Evolutionary conservation across 106 monocot species (phyloP), one percentile per base, ranked within the genome.

Genomic region (Dioscorea zingiberensis): DNA sequence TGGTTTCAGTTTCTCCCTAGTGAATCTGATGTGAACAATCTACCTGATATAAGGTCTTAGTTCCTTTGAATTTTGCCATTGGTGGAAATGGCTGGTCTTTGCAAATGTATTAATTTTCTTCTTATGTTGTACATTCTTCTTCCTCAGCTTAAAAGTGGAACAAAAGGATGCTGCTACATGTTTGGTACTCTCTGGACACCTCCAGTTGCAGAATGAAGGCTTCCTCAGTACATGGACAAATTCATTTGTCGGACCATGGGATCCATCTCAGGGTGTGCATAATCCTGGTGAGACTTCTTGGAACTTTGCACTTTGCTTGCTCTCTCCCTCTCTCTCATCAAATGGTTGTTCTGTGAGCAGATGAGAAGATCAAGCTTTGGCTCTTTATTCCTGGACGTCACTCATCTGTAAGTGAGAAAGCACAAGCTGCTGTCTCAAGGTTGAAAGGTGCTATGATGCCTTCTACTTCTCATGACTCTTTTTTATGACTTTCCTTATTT

Each of bases 341-440:
- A 60, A 47, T 58, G 28, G 14, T 53, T 48, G 4, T 23, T 58
- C 22, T 75, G 58, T 70, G 17, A 64, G 48, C 88, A 97, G 95
- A 97, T 81, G 95, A 91, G 79, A 97, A 97, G 77, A 91, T 97
- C 69, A 97, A 97, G 66, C 83, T 97, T 22, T 97, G 95, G 95
- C 72, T 97, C 73, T 97, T 97, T 67, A 83, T 97, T 82, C 95
- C 88, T 73, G 95, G 91, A 63, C 83, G 88, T 21, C 83, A 97
- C 29, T 79, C 88, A 48, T 81, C 85, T 46, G 54, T 97, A 63
- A 61, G 59, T 66, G 95, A 92, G 55, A 55, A 70, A 70, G 91
- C 88, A 27, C 81, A 86, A 65, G 25, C 76, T 82, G 81, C 88
- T 71, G 79, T 92, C 26, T 80, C 78, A 30, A 85, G 59, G 79